Evolutionary conservation across 2,329 filamentous ascomycete genomes (phyloP).

Genomic region (Pezizomycotina sp.): DNA sequence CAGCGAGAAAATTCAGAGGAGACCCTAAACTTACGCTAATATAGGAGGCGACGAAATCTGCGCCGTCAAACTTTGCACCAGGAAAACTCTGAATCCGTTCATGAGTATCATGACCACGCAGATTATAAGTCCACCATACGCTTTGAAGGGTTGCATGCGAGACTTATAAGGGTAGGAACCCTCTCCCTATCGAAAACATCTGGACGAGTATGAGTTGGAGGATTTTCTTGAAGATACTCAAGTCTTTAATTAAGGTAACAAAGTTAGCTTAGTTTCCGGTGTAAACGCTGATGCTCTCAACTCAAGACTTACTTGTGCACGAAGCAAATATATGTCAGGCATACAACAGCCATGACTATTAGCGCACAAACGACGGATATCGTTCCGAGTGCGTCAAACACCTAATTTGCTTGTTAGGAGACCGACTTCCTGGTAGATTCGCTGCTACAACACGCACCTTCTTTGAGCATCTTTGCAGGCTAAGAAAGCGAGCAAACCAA

Average conservation of each 20-base stretch:
- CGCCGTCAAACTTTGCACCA: no score
- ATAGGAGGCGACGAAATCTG: no score
- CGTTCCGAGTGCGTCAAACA: slow-evolving; percentile 15
- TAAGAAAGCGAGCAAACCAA: slow-evolving; percentile 30
- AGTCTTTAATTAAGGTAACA: background rate
- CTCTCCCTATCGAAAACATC: slow-evolving; percentile 17
- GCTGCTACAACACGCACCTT: no score
- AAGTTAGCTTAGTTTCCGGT: background rate
- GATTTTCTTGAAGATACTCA: background rate
- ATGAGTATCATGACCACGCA: slow-evolving; percentile 22
- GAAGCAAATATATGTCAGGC: slow-evolving; percentile 14
- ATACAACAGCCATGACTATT: slow-evolving; percentile 16
- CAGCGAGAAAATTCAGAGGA: no score
- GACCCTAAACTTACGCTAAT: no score
- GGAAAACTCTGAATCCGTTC: slow-evolving; percentile 17
- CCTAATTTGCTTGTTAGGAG: no score
- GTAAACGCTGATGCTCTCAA: no score
- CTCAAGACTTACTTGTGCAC: slow-evolving; percentile 15
- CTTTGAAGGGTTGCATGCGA: slow-evolving; percentile 25
- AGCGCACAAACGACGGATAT: slow-evolving; percentile 15
- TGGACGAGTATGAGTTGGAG: slow-evolving; percentile 2
- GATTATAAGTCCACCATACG: slow-evolving; percentile 23
- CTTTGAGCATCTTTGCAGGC: slow-evolving; percentile 25
- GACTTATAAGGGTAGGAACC: slow-evolving; percentile 26
- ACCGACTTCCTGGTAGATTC: no score